Conservation (phyloP, 1,139 yeast genomes). For the Yamadazyma atlantica region DNA sequence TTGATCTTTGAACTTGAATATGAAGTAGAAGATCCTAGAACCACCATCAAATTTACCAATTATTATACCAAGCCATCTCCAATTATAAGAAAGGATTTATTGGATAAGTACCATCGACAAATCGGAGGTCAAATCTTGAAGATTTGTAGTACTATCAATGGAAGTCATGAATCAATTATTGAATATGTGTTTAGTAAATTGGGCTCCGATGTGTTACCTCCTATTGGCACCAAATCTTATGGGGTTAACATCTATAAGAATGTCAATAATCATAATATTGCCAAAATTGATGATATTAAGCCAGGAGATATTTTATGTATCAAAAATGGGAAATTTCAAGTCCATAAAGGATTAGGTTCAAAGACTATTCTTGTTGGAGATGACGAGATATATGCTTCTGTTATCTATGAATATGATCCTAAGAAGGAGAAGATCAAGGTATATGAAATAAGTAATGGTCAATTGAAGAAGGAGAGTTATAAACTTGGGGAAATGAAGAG, state of each 20-base stretch:
- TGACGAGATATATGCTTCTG: conserved; percentile 30
- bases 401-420: conserved; percentile 70
- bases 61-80: conserved; percentile 47
- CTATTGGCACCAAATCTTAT: conserved; percentile 66
- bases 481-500: conserved; percentile 69
- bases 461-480: conserved; percentile 60
- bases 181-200: conserved; percentile 17
- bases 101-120: conserved; percentile 50
- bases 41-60: conserved; percentile 49
- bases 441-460: conserved; percentile 59
- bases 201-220: conserved; percentile 38
- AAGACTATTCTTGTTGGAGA: conserved; percentile 44
- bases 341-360: conserved; percentile 62
- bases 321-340: conserved; percentile 70
- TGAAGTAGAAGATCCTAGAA: conserved; percentile 55
- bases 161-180: conserved; percentile 23
- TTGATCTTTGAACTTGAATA: conserved; percentile 57
- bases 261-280: conserved; percentile 46
- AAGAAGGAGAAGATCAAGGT: conserved; percentile 77
- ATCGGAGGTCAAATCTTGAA: conserved; percentile 36
- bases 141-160: not conserved
- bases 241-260: conserved; percentile 70
- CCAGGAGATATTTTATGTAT: conserved; percentile 85
- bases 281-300: conserved; percentile 60
- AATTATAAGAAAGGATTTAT: conserved; percentile 41